A percentile compares a stretch with the other conserved stretches of the same genome.
Evolutionary conservation across 257 asterid species (phyloP).

Genomic region (Solanum ahanhuiri): DNA sequence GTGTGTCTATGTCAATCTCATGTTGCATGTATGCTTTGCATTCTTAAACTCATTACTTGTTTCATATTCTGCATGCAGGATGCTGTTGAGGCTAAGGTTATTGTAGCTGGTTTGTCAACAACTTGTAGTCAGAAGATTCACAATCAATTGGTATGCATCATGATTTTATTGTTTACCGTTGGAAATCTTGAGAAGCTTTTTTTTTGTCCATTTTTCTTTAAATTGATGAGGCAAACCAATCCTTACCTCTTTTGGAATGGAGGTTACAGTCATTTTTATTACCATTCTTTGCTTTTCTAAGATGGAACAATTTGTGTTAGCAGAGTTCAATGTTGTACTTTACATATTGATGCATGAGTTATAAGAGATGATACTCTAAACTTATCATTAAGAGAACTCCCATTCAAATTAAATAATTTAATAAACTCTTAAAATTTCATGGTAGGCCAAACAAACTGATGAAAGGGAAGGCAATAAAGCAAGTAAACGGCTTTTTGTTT

Average conservation of each 20-base stretch:
- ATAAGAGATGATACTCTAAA: not conserved
- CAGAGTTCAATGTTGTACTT: not conserved
- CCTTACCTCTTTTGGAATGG: not conserved
- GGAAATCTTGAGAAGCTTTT: not conserved
- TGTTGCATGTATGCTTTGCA: not conserved
- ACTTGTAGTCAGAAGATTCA: constrained; percentile 99
- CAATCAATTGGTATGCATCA: constrained; percentile 75
- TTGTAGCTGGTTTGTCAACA: constrained; percentile 86
- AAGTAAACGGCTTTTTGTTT: not conserved
- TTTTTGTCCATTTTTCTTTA: not conserved
- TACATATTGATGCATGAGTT: not conserved
- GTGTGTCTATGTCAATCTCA: not conserved
- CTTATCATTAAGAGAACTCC: not conserved
- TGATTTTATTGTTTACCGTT: not conserved
- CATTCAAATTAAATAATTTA: not conserved
- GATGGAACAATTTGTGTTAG: not conserved
- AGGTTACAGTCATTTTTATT: not conserved
- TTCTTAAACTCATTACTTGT: not conserved
- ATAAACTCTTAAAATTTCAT: not conserved
- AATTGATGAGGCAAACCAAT: not conserved
- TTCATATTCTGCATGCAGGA: constrained; percentile 40
- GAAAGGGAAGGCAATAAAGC: not conserved
- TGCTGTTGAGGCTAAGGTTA: constrained; percentile 56
- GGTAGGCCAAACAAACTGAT: not conserved
- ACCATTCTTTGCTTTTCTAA: not conserved